These are phyloP conservation scores for Alloteropsis angusta DNA, from an alignment of 202 grass and related monocot genomes.

Conservation along the genomic window DNA sequence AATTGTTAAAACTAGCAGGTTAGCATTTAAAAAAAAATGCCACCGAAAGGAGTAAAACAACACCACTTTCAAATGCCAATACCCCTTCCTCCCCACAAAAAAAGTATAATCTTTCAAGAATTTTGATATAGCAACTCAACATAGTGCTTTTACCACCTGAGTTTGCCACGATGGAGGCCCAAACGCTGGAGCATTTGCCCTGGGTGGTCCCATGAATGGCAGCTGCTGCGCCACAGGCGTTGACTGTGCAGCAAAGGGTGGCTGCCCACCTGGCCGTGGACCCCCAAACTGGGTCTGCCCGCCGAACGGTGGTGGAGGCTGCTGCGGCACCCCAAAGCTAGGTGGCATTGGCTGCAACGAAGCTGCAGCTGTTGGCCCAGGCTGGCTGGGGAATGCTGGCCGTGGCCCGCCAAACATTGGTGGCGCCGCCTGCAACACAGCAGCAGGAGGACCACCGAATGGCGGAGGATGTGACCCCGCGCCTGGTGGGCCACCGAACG, in stretches of 20 bases:
- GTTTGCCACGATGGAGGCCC: constrained; percentile 38
- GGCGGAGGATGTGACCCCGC: constrained; percentile 13
- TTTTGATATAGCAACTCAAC: not conserved
- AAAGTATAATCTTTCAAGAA: not conserved
- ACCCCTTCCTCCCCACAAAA: not conserved
- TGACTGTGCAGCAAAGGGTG: constrained; percentile 28
- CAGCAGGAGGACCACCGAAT: constrained; percentile 7
- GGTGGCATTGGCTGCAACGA: constrained; percentile 6
- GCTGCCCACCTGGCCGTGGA: not conserved
- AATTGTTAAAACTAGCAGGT: not conserved
- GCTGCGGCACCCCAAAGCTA: constrained; percentile 26
- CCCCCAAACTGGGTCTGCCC: constrained; percentile 23
- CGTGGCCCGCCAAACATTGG: constrained; percentile 1
- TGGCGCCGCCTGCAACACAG: not conserved
- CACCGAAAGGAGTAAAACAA: not conserved
- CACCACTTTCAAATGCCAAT: not conserved
- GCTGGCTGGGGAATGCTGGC: not conserved
- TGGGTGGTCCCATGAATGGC: constrained; percentile 27
- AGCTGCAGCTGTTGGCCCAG: not conserved
- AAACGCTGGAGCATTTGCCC: constrained; percentile 32
- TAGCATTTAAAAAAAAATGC: not conserved
- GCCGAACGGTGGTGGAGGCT: constrained; percentile 5
- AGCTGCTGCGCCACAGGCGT: not conserved
- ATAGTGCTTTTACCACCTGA: constrained; percentile 25
- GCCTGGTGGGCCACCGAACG: not conserved